Evolutionary conservation across 306 rosid species (phyloP).

Genomic region (Lathyrus tuberosus): DNA sequence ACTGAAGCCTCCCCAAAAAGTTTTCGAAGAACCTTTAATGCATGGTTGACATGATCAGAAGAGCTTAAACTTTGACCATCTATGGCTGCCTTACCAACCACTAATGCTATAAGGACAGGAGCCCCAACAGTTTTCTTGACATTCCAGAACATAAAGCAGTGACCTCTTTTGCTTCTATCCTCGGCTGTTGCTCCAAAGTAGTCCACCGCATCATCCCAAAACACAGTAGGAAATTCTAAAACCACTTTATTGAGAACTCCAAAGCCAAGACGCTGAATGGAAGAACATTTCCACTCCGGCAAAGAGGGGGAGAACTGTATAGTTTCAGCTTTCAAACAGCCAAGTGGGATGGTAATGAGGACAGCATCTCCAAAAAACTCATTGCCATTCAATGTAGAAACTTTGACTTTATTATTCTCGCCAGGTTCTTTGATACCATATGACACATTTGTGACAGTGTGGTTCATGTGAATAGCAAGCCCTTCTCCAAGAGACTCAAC

Average conservation of each 20-base stretch:
- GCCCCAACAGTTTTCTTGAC: constrained; percentile 92
- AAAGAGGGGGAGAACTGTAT: constrained; percentile 87
- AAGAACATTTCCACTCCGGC: constrained; percentile 89
- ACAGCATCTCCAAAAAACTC: constrained; percentile 87
- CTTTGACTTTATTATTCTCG: constrained; percentile 61
- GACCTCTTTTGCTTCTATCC: constrained; percentile 84
- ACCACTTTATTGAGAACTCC: constrained; percentile 95
- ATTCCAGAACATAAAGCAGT: constrained; percentile 99
- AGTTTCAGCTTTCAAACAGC: constrained; percentile 93
- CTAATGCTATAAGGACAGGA: constrained; percentile 94
- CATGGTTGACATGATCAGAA: constrained; percentile 82
- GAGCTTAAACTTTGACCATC: constrained; percentile 76
- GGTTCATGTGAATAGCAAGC: constrained; percentile 68
- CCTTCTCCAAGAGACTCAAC: constrained; percentile 95
- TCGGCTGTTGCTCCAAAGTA: constrained; percentile 99
- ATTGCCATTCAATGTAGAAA: constrained; percentile 75
- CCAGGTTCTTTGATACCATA: constrained; percentile 59
- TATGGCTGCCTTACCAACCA: constrained; percentile 97
- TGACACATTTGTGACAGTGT: constrained; percentile 78
- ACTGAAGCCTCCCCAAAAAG: constrained; percentile 89
- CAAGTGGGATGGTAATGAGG: constrained; percentile 90
- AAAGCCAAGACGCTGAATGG: constrained; percentile 90
- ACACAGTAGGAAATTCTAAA: constrained; percentile 88
- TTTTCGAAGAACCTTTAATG: constrained; percentile 86
- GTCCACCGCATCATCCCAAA: constrained; percentile 98